These are phyloP conservation scores for Wallacemonas sp. DNA, from an alignment of 208 protist genomes.

Conservation along the genomic window DNA sequence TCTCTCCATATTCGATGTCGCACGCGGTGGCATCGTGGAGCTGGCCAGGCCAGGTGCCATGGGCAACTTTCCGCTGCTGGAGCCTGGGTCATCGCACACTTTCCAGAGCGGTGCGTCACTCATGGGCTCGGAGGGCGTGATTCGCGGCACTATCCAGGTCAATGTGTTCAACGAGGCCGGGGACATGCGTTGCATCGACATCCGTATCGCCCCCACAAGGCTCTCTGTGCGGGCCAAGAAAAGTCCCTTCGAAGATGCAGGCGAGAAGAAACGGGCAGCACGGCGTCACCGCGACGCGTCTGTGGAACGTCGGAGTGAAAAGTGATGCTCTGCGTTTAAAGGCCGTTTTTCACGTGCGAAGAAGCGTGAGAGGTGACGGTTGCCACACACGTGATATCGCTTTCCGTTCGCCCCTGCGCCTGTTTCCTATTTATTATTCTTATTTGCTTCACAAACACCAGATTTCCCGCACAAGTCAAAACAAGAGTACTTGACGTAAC, in stretches of 20 bases:
- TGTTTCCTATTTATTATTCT: too few species aligned
- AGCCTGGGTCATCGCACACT: constrained; percentile 73
- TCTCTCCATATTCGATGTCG: constrained; percentile 60
- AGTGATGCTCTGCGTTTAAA: too few species aligned
- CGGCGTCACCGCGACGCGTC: constrained; percentile 8
- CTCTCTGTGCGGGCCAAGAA: constrained; percentile 26
- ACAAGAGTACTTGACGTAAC: too few species aligned
- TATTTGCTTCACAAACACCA: too few species aligned
- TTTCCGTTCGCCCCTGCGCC: too few species aligned
- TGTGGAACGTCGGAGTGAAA: constrained; percentile 16
- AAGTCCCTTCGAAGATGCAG: constrained; percentile 1
- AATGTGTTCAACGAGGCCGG: constrained; percentile 74
- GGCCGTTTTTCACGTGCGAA: too few species aligned
- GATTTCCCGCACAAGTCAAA: too few species aligned
- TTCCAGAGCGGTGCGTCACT: constrained; percentile 74
- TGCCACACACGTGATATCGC: too few species aligned
- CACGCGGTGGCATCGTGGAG: constrained; percentile 49
- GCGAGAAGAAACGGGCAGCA: constrained; percentile 2
- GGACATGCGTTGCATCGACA: constrained; percentile 67
- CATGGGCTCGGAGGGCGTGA: constrained; percentile 46
- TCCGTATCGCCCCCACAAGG: constrained; percentile 66
- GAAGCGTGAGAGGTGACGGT: too few species aligned
- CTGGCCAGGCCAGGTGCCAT: constrained; percentile 69
- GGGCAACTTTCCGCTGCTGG: constrained; percentile 75
- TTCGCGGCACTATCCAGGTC: constrained; percentile 86